A percentile compares a stretch with the other conserved stretches of the same genome.
These are phyloP conservation scores for Cyphellophora europaea DNA, from an alignment of 2,329 filamentous ascomycete species.

Conservation along the genomic window DNA sequence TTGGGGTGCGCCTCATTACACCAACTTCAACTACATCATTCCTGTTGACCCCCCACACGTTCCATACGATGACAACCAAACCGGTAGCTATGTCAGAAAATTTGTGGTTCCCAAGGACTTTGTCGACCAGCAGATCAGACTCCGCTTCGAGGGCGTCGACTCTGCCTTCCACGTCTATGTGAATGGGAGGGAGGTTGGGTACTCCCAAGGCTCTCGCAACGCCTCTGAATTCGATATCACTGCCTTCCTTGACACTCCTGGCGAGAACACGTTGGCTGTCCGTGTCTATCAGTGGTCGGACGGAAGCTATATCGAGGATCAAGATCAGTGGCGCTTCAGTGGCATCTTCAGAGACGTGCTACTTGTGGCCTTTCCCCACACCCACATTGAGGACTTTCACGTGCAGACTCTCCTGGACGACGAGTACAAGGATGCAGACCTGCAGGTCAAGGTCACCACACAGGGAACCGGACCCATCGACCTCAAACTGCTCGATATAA, in stretches of 20 bases:
- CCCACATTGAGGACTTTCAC: slow-evolving; percentile 48
- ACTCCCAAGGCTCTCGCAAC: slow-evolving; percentile 60
- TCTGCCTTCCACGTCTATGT: slow-evolving; percentile 62
- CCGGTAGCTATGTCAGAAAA: slow-evolving; percentile 51
- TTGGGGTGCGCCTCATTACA: slow-evolving; percentile 58
- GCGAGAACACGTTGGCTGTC: slow-evolving; percentile 49
- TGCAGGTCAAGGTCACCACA: slow-evolving; percentile 42
- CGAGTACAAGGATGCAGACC: slow-evolving; percentile 40
- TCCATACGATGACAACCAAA: slow-evolving; percentile 52
- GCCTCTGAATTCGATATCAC: slow-evolving; percentile 62
- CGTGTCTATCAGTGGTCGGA: slow-evolving; percentile 64
- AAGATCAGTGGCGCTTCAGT: slow-evolving; percentile 54
- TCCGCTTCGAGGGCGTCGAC: slow-evolving; percentile 65
- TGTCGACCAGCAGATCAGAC: slow-evolving; percentile 45
- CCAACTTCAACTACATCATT: slow-evolving; percentile 58
- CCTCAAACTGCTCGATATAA: slow-evolving; percentile 36
- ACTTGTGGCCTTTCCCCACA: slow-evolving; percentile 46
- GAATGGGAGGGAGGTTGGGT: slow-evolving; percentile 56
- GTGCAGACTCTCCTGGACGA: slow-evolving; percentile 45
- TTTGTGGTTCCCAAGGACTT: slow-evolving; percentile 41
- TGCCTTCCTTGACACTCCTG: slow-evolving; percentile 33
- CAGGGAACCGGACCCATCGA: slow-evolving; percentile 29
- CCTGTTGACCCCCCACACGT: slow-evolving; percentile 56
- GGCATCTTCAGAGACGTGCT: slow-evolving; percentile 60
- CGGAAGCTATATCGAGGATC: slow-evolving; percentile 59